phyloP scores from a whole-genome alignment of 371 early-diverging fungal genomes.

The Circinella umbellata region DNA sequence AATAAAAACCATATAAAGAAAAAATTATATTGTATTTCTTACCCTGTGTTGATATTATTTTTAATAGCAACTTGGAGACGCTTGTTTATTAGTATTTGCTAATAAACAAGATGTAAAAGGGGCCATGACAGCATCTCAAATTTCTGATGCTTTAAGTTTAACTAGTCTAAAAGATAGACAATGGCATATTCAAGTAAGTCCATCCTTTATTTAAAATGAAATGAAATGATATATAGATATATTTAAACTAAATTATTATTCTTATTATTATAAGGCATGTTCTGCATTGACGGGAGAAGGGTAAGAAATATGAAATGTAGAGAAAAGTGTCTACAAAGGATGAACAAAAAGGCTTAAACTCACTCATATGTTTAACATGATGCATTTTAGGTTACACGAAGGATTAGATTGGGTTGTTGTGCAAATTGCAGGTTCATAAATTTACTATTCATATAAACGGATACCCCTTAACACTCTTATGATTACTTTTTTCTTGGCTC shows the following conservation, averaged over 20 bases:
- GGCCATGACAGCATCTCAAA: conserved; percentile 67
- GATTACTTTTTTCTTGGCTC: neutral
- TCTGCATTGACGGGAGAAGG: conserved; percentile 79
- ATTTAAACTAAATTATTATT: conserved; percentile 5
- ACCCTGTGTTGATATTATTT: neutral
- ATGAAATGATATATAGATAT: neutral
- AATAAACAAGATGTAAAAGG: conserved; percentile 79
- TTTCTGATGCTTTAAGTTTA: conserved; percentile 70
- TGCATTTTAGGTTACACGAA: conserved; percentile 60
- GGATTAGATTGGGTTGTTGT: conserved; percentile 78
- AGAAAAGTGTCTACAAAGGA: no score
- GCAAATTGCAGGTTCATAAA: conserved; percentile 41
- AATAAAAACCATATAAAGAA: neutral
- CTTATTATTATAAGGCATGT: conserved; percentile 52
- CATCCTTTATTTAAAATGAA: no score
- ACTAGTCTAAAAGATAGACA: conserved; percentile 70
- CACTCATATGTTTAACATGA: neutral
- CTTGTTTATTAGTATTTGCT: conserved; percentile 71
- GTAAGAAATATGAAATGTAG: conserved; percentile 43
- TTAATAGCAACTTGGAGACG: conserved; percentile 60
- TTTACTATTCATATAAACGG: neutral
- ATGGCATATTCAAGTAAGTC: conserved; percentile 75
- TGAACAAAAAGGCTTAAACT: no score
- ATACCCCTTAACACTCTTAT: neutral
- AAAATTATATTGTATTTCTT: neutral